A percentile compares a stretch with the other conserved stretches of the same genome.
Evolutionary conservation across 768 basidiomycete species (phyloP).

Genomic region (Leccinum rimulosum): DNA sequence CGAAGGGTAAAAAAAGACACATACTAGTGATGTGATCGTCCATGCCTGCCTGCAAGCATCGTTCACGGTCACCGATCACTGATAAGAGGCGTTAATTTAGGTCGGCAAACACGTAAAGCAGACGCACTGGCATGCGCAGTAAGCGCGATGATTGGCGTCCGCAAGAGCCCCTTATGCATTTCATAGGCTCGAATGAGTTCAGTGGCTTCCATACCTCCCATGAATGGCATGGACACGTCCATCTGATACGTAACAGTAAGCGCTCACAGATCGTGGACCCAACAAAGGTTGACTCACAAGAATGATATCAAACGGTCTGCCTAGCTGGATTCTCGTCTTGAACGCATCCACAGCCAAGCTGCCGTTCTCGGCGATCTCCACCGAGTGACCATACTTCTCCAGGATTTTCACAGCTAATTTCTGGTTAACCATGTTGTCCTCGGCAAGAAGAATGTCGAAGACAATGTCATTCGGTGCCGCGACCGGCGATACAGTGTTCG

Average conservation of each 20-base stretch:
- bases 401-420: conserved; percentile 95
- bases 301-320: conserved; percentile 86
- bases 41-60: conserved; percentile 77
- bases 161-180: conserved; percentile 59
- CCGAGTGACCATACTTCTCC: conserved; percentile 92
- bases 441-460: conserved; percentile 93
- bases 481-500: conserved; percentile 88
- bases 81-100: conserved; percentile 10
- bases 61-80: conserved; percentile 89
- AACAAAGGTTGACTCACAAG: conserved; percentile 52
- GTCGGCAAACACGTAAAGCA: not conserved
- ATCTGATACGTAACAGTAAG: conserved; percentile 52
- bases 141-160: conserved; percentile 91
- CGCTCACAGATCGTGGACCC: not conserved
- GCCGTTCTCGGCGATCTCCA: conserved; percentile 98
- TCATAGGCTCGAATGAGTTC: conserved; percentile 88
- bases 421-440: conserved; percentile 95
- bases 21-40: conserved; percentile 82
- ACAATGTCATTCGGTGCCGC: conserved; percentile 81
- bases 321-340: conserved; percentile 69
- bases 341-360: conserved; percentile 90
- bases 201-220: conserved; percentile 99
- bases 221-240: conserved; percentile 98
- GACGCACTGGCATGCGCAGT: conserved; percentile 94
- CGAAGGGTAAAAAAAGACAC: conserved; percentile 24